phyloP scores from a whole-genome alignment of 176 grass and related monocot genomes.

The Musa acuminata region DNA sequence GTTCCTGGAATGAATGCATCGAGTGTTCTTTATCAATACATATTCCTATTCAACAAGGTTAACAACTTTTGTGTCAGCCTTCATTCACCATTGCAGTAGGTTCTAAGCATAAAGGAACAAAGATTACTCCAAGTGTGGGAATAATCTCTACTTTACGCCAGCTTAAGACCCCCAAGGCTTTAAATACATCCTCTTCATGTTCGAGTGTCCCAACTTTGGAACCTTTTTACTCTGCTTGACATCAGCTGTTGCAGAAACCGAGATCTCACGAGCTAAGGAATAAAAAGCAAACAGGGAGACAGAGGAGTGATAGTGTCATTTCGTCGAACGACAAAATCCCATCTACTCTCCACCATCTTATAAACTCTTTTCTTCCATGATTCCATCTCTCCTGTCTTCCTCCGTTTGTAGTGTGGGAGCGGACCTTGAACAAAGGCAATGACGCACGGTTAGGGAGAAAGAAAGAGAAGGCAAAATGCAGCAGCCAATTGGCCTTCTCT shows the following conservation, averaged over 20 bases:
- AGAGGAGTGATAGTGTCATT: background rate
- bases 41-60: background rate
- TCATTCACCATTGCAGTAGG: background rate
- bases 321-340: no score
- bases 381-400: background rate
- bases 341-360: background rate
- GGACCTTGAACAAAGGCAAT: constrained; percentile 12
- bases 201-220: no score
- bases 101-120: background rate
- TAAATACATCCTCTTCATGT: background rate
- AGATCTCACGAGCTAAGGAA: constrained; percentile 6
- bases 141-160: background rate
- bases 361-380: background rate
- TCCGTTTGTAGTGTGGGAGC: background rate
- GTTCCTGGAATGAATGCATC: no score
- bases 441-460: constrained; percentile 16
- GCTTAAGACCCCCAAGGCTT: background rate
- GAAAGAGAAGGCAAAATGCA: background rate
- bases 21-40: background rate
- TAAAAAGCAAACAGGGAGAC: background rate
- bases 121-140: background rate
- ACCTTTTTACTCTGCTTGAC: no score
- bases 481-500: constrained; percentile 3
- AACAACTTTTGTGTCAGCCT: background rate
- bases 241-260: constrained; percentile 4